Conservation (phyloP, 2,329 filamentous ascomycete species). For the Fusarium transvaalense region DNA sequence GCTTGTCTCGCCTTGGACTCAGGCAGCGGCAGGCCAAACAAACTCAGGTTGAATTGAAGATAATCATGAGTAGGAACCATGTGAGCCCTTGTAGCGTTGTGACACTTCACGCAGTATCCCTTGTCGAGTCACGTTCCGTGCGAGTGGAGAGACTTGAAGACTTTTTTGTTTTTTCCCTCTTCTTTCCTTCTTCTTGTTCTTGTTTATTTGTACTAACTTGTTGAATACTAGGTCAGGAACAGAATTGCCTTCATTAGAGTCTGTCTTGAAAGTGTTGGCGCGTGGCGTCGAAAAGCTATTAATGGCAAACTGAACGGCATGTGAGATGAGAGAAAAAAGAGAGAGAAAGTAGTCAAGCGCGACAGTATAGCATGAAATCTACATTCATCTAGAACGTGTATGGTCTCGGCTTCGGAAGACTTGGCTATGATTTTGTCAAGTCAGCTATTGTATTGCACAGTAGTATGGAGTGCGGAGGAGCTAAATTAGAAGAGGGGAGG, state of each 20-base stretch:
- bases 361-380: not conserved
- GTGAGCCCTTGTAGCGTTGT: not conserved
- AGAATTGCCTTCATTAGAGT: not conserved
- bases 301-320: not conserved
- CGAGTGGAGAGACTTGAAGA: conserved; percentile 14
- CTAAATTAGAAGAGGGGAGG: conserved; percentile 24
- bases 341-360: conserved; percentile 6
- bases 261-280: not conserved
- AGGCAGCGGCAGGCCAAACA: not conserved
- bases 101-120: not conserved
- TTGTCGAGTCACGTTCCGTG: not conserved
- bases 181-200: not conserved
- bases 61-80: conserved; percentile 14
- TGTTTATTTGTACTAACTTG: conserved; percentile 9
- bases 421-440: conserved; percentile 6
- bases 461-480: conserved; percentile 1
- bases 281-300: conserved; percentile 28
- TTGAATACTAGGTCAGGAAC: conserved; percentile 16
- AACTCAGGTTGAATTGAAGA: not conserved
- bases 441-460: not conserved
- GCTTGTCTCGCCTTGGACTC: not conserved
- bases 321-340: not conserved
- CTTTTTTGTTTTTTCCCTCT: not conserved
- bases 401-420: conserved; percentile 12
- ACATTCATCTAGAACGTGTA: conserved; percentile 1